Conservation (phyloP, 768 basidiomycete genomes). For the Agrocybe praecox region DNA sequence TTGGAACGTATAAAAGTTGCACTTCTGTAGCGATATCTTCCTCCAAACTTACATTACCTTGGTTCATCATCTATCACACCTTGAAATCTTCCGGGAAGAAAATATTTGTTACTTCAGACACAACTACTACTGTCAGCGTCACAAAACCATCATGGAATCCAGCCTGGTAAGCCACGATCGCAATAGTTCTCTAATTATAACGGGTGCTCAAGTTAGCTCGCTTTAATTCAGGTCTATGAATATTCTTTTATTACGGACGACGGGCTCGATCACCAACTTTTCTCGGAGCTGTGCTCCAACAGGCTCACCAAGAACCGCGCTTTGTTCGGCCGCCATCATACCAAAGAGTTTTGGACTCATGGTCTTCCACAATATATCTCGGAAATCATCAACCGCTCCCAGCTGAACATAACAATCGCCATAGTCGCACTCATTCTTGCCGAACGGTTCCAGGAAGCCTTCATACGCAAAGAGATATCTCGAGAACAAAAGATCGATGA, state of each 20-base stretch:
- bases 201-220: not conserved
- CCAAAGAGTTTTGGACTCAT: slow-evolving; percentile 4
- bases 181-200: not conserved
- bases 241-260: slow-evolving; percentile 12
- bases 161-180: not conserved
- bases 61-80: no score
- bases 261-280: slow-evolving; percentile 17
- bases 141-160: not conserved
- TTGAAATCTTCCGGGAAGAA: not conserved
- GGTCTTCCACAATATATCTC: slow-evolving; percentile 13
- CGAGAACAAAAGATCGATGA: slow-evolving; percentile 12
- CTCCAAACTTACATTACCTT: not conserved
- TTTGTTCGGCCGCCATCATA: not conserved
- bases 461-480: not conserved
- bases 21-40: not conserved
- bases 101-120: not conserved
- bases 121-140: not conserved
- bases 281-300: slow-evolving; percentile 14
- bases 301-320: slow-evolving; percentile 5
- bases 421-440: slow-evolving; percentile 14
- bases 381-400: slow-evolving; percentile 12
- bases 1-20: not conserved
- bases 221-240: slow-evolving; percentile 8
- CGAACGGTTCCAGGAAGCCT: slow-evolving; percentile 13
- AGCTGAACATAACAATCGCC: slow-evolving; percentile 9